Conservation (phyloP, 306 rosid genomes). For the Medicago ruthenica region DNA sequence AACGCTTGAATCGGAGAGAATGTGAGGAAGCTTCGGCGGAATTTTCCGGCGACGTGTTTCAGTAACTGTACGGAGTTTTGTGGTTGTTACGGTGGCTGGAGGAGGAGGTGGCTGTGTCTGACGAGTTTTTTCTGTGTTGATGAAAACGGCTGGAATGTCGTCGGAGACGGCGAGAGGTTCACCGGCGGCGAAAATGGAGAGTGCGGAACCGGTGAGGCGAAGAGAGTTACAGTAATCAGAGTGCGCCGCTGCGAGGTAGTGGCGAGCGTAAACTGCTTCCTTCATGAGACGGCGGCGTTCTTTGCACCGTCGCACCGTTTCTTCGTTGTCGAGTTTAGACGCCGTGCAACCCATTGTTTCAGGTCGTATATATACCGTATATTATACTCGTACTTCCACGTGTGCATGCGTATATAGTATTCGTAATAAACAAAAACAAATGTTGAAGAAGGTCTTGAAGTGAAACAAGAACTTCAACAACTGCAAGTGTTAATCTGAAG, state of each 20-base stretch:
- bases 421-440: not conserved
- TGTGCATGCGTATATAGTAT: not conserved
- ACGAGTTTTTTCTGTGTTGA: slow-evolving; percentile 24
- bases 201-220: slow-evolving; percentile 82
- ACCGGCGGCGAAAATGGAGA: slow-evolving; percentile 66
- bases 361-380: slow-evolving; percentile 11
- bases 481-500: not conserved
- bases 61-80: slow-evolving; percentile 65
- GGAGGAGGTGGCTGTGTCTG: slow-evolving; percentile 23
- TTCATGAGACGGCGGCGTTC: slow-evolving; percentile 83
- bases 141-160: slow-evolving; percentile 75
- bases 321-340: slow-evolving; percentile 88
- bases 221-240: slow-evolving; percentile 87
- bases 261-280: slow-evolving; percentile 78
- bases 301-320: slow-evolving; percentile 92
- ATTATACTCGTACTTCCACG: slow-evolving; percentile 37
- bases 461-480: slow-evolving; percentile 15
- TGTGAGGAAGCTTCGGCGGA: slow-evolving; percentile 84
- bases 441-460: slow-evolving; percentile 4
- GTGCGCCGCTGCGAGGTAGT: slow-evolving; percentile 92
- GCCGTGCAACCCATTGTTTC: slow-evolving; percentile 81
- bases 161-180: slow-evolving; percentile 80
- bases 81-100: slow-evolving; percentile 57
- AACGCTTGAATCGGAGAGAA: slow-evolving; percentile 80
- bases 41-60: slow-evolving; percentile 53